phyloP scores from a whole-genome alignment of 1,284 basidiomycete genomes.

The Amylostereum areolatum region DNA sequence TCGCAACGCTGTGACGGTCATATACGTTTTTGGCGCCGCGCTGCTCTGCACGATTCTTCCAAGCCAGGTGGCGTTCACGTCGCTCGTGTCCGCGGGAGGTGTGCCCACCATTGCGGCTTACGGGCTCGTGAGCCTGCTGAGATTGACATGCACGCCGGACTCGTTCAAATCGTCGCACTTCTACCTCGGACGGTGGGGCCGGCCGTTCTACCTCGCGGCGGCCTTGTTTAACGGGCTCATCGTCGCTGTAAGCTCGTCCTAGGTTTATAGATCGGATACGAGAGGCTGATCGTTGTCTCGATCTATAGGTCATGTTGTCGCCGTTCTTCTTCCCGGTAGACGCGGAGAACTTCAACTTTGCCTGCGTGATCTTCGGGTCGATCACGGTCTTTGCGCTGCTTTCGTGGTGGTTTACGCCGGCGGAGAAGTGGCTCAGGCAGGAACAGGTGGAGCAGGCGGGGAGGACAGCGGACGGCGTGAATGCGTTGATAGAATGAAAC shows the following conservation, averaged over 20 bases:
- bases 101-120: conserved; percentile 82
- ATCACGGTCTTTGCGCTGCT: conserved; percentile 73
- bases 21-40: conserved; percentile 66
- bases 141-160: conserved; percentile 70
- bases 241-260: conserved; percentile 50
- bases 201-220: conserved; percentile 62
- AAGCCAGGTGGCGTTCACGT: conserved; percentile 82
- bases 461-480: conserved; percentile 27
- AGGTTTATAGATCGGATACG: neutral
- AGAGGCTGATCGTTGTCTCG: conserved; percentile 4
- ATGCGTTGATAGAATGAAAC: no score
- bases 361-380: conserved; percentile 69
- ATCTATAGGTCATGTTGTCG: conserved; percentile 61
- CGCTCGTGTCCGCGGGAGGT: conserved; percentile 77
- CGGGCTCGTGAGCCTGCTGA: conserved; percentile 66
- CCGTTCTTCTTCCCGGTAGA: conserved; percentile 80
- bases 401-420: conserved; percentile 72
- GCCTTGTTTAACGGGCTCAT: conserved; percentile 68
- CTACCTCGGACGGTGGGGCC: conserved; percentile 58
- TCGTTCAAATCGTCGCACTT: conserved; percentile 68
- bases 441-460: conserved; percentile 51
- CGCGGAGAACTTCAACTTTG: conserved; percentile 73
- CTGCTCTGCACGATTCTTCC: conserved; percentile 81
- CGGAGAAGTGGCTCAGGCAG: conserved; percentile 69
- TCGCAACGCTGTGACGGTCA: conserved; percentile 75